Evolutionary conservation across 805 yeast genomes (phyloP), one percentile per base, ranked within the genome.

Genomic region (Nakazawaea ernobii): DNA sequence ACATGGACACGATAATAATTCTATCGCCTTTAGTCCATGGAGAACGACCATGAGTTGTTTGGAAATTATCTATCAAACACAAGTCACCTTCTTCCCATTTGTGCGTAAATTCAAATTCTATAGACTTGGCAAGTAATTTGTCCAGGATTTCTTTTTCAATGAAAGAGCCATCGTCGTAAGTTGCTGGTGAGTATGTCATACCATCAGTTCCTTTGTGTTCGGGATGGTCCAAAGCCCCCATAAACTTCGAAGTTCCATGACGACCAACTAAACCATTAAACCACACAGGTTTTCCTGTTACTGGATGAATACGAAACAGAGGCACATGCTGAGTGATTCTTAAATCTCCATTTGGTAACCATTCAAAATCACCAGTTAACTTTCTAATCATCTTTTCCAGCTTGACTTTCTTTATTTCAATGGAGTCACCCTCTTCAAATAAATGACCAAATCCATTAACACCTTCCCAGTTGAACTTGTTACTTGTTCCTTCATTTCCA

Each of bases 1-100:
- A 66, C 67, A 65, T 63, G 46, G 68, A 63, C n/a, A 62, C 68
- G 24, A 64, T 39, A n/a, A 66, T 53, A n/a, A 42, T 48, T 42
- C 71, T 52, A 4, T 54, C 58, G 4, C 68, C 67, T 17, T 55
- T 52, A 1, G 26, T 42, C 58, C 62, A 61, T 2, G 69, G 67
- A 4, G 45, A 35, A 44, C 69, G 53, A 0, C 70, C 71, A 51
- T 67, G 70, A 43, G 65, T 59, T 2, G 60, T 67, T 46, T 60
- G 66, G 45, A 61, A 60, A 47, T 67, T 67, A 49, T 67, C 66
- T n/a, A 67, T 55, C 8, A 67, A 52, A 0, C 57, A 65, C 38
- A 67, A 52, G 50, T 66, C 71, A 7, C 69, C 68, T 42, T 55
- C 57, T 38, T 56, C 48, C 68, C 68, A 67, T 8, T 48, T 24